Percentiles rank a stretch among this genome's conserved stretches.
Conservation (phyloP, 2,329 filamentous ascomycete species). For the Lizonia empirigonia region DNA sequence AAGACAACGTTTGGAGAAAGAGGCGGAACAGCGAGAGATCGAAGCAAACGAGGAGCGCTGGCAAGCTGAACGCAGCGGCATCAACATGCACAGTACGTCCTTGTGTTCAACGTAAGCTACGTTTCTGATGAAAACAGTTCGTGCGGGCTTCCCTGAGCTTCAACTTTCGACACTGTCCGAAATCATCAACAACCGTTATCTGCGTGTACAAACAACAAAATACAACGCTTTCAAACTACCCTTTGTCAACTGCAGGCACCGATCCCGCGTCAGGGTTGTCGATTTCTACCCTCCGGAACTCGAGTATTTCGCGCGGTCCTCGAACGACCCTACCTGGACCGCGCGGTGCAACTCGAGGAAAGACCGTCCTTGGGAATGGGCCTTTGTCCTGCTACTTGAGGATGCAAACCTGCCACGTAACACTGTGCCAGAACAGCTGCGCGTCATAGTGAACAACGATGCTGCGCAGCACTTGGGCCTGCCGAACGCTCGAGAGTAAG, state of each 20-base stretch:
- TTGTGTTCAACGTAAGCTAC: neutral
- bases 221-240: slow-evolving; percentile 62
- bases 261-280: slow-evolving; percentile 73
- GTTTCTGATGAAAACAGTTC: slow-evolving; percentile 1
- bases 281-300: slow-evolving; percentile 77
- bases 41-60: slow-evolving; percentile 24
- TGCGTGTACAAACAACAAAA: slow-evolving; percentile 41
- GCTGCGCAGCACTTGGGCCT: slow-evolving; percentile 63
- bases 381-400: slow-evolving; percentile 79
- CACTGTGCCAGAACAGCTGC: slow-evolving; percentile 55
- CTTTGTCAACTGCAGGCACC: slow-evolving; percentile 76
- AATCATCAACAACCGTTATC: slow-evolving; percentile 56
- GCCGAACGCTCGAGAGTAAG: slow-evolving; percentile 61
- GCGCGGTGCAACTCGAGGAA: slow-evolving; percentile 48
- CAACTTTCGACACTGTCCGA: slow-evolving; percentile 44
- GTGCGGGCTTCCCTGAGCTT: slow-evolving; percentile 38
- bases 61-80: slow-evolving; percentile 19
- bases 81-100: slow-evolving; percentile 52
- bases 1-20: slow-evolving; percentile 45
- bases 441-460: slow-evolving; percentile 69
- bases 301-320: slow-evolving; percentile 68
- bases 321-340: slow-evolving; percentile 46
- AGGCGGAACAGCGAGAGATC: slow-evolving; percentile 35
- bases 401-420: slow-evolving; percentile 57
- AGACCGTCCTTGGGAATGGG: slow-evolving; percentile 75